Evolutionary conservation across 768 basidiomycete genomes (phyloP).

Genomic region (Naganishia onofrii): DNA sequence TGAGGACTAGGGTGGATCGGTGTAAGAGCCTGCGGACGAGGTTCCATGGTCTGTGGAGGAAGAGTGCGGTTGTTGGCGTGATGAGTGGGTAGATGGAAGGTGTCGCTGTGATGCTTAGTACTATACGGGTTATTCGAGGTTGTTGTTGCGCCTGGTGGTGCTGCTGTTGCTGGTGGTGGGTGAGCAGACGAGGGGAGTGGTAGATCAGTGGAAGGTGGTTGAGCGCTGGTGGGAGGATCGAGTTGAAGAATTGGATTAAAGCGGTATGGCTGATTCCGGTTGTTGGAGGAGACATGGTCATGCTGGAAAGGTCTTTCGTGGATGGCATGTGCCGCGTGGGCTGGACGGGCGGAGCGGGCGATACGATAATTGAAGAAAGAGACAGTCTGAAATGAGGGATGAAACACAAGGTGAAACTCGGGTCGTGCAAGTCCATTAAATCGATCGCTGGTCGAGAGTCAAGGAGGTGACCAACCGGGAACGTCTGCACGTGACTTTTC

Average conservation of each 20-base stretch:
- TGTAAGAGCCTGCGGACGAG: not conserved
- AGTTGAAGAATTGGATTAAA: not conserved
- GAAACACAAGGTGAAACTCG: not conserved
- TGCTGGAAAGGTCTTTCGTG: not conserved
- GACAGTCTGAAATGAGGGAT: not conserved
- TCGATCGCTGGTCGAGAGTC: no score
- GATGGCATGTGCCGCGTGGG: not conserved
- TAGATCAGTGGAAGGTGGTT: slow-evolving; percentile 24
- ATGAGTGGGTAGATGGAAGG: slow-evolving; percentile 1
- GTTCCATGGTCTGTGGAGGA: slow-evolving; percentile 27
- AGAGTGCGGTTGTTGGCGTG: slow-evolving; percentile 2
- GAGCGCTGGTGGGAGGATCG: slow-evolving; percentile 14
- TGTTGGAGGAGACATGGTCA: not conserved
- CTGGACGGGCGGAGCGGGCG: no score
- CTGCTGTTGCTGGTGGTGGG: not conserved
- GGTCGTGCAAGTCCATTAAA: no score
- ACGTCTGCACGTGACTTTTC: not conserved
- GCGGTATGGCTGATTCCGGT: not conserved
- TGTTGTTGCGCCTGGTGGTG: no score
- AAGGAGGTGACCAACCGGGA: not conserved
- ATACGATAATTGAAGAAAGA: no score
- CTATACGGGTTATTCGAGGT: not conserved
- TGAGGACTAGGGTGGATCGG: slow-evolving; percentile 5
- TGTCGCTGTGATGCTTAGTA: slow-evolving; percentile 24
- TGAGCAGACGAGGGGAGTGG: slow-evolving; percentile 10